phyloP scores from a whole-genome alignment of 129 eudicot genomes.

The Flaveria trinervia region DNA sequence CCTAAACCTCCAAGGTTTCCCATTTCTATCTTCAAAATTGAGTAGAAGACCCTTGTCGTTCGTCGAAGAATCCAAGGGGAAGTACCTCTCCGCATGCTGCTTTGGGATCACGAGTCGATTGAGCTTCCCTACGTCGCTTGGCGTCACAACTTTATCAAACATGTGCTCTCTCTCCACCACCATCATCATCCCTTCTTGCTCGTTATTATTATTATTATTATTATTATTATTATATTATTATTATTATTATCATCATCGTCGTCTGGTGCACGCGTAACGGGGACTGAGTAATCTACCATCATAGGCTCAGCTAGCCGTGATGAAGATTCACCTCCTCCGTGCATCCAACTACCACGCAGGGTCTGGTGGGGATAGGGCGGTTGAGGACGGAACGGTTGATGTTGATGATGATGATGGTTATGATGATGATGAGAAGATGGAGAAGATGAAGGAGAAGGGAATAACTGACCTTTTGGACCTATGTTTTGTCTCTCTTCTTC shows the following conservation, averaged over 20 bases:
- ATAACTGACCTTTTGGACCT: slow-evolving; percentile 6
- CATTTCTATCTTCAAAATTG: slow-evolving; percentile 80
- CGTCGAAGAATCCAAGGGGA: slow-evolving; percentile 75
- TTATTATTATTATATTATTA: background rate
- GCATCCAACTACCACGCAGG: slow-evolving; percentile 37
- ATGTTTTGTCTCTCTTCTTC: slow-evolving; percentile 37
- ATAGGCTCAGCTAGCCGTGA: slow-evolving; percentile 29
- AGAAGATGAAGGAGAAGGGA: slow-evolving; percentile 12
- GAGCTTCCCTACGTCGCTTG: slow-evolving; percentile 95
- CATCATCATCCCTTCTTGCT: slow-evolving; percentile 26
- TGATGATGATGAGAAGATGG: background rate
- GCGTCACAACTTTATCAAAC: slow-evolving; percentile 95
- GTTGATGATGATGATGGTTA: slow-evolving; percentile 15
- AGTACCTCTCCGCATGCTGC: slow-evolving; percentile 92
- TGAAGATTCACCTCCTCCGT: slow-evolving; percentile 25
- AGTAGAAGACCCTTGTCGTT: slow-evolving; percentile 74
- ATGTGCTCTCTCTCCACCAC: slow-evolving; percentile 77
- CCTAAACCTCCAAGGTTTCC: slow-evolving; percentile 90
- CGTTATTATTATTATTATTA: slow-evolving; percentile 9
- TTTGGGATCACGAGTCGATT: slow-evolving; percentile 88
- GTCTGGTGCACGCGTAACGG: background rate
- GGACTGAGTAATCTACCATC: slow-evolving; percentile 35
- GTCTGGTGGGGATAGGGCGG: slow-evolving; percentile 38
- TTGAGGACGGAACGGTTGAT: slow-evolving; percentile 24
- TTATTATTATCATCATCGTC: background rate